phyloP scores from a whole-genome alignment of 768 basidiomycete species.

The Mycena rebaudengoi region DNA sequence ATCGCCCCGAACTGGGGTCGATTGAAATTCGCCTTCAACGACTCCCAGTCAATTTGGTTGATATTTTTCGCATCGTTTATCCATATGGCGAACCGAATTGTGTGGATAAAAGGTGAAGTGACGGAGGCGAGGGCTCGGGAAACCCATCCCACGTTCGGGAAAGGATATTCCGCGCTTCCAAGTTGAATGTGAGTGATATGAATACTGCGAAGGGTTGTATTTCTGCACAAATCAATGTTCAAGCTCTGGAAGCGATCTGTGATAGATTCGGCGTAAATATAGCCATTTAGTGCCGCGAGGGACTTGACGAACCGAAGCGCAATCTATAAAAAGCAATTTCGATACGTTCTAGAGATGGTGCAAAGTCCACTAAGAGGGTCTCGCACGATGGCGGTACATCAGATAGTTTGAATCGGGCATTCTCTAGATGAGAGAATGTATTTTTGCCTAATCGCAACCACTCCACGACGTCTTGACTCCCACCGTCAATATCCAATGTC shows the following conservation, averaged over 20 bases:
- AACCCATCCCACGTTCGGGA: background rate
- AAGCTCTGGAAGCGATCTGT: background rate
- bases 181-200: background rate
- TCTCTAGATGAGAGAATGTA: background rate
- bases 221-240: background rate
- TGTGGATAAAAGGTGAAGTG: background rate
- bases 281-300: too few species aligned
- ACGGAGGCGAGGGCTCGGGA: background rate
- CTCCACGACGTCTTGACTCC: background rate
- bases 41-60: background rate
- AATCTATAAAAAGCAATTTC: background rate
- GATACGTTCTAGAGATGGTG: background rate
- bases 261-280: background rate
- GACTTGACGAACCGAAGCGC: background rate
- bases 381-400: background rate
- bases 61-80: background rate
- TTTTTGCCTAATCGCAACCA: background rate
- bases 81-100: background rate
- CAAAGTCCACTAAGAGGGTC: background rate
- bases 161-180: background rate
- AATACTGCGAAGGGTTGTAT: background rate
- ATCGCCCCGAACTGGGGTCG: background rate
- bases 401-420: background rate
- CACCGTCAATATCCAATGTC: conserved; percentile 4
- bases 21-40: background rate